Evolutionary conservation across 257 asterid genomes (phyloP), one percentile per base, ranked within the genome.

Genomic region (Coffea canephora): DNA sequence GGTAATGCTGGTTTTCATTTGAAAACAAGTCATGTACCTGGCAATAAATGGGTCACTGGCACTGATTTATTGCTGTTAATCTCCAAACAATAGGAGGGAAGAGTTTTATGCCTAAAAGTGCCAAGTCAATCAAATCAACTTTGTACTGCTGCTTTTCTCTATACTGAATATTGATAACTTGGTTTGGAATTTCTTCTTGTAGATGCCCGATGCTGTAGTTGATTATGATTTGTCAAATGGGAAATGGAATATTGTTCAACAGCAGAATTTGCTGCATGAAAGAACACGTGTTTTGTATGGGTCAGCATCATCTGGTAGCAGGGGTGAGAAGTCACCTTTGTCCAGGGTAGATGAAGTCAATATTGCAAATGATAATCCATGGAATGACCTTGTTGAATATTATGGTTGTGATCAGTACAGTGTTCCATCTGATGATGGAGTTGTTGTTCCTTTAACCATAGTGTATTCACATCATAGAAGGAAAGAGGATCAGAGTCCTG

Each of bases 151-250:
- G 6, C 19, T 18, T 67, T 31, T 66, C 9, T 67, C 48, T 34
- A 11, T 21, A 0, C 25, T 71, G 57, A 21, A 23, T 21, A 23
- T 45, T 6, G 3, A 31, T 62, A 75, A 62, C 25, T 5, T 13
- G 4, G 2, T 27, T 62, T 57, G 27, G 18, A 36, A 50, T 62
- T 82, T 65, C 46, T 81, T 67, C 71, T 83, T 76, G 66, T 86
- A 95, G 98, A 95, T 95, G 98, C 98, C 99, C 5, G 99, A 93
- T 89, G 97, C 99, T 41, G 89, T 92, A 34, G 97, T 94, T 69
- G 97, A 95, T 83, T 95, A 95, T 82, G 93, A 92, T 85, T 79
- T 95, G 83, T 80, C 87, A 77, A 90, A 86, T 50, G 95, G 97
- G 77, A 87, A 86, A 83, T 96, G 96, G 94, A 90, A 87, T 68